Conservation (phyloP, 192 early-diverging fungal genomes). For the Umbelopsis vinacea region DNA sequence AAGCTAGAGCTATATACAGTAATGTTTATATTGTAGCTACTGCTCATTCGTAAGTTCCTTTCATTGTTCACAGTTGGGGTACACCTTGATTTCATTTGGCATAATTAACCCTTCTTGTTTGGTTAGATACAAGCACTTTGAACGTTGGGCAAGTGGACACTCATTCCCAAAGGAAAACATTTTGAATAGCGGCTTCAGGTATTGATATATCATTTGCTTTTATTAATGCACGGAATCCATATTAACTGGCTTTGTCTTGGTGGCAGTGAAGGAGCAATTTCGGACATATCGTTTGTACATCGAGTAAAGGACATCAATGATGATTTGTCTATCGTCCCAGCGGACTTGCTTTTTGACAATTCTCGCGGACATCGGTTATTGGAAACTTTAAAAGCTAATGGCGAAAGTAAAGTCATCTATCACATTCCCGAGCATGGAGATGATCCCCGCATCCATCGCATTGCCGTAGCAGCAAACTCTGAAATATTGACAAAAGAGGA, state of each 20-base stretch:
- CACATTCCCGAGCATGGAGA: constrained; percentile 19
- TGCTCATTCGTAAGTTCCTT: constrained; percentile 42
- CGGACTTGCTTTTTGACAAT: constrained; percentile 31
- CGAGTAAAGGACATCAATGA: constrained; percentile 22
- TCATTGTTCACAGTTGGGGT: background rate
- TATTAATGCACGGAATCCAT: too few species aligned
- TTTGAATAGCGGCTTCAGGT: constrained; percentile 42
- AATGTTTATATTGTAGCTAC: constrained; percentile 37
- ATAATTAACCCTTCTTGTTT: background rate
- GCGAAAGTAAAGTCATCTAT: background rate
- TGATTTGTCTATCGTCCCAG: constrained; percentile 6
- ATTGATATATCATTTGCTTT: background rate
- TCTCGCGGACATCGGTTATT: constrained; percentile 6
- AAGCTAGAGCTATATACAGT: background rate
- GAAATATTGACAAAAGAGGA: background rate
- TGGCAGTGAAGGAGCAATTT: constrained; percentile 22
- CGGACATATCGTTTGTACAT: constrained; percentile 29
- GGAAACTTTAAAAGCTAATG: constrained; percentile 8
- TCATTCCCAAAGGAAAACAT: constrained; percentile 38
- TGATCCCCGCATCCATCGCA: constrained; percentile 12
- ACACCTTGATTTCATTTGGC: background rate
- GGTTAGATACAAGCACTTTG: constrained; percentile 42
- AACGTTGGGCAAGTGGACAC: constrained; percentile 37
- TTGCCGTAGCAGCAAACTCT: background rate
- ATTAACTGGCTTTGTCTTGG: background rate